Evolutionary conservation across 129 eudicot genomes (phyloP).

Genomic region (Deinandra increscens): DNA sequence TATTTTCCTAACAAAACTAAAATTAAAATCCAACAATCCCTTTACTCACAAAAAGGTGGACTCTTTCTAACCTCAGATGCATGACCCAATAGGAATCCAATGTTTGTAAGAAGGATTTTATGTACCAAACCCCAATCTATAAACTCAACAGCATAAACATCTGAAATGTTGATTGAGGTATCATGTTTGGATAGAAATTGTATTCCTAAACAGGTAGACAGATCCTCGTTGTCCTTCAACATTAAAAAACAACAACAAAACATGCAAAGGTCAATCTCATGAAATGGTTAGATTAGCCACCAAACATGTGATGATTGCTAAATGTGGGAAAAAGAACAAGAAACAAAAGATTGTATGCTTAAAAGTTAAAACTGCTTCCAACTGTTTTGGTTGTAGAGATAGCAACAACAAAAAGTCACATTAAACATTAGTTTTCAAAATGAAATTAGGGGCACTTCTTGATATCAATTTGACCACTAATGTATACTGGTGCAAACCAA

Average conservation of each 20-base stretch:
- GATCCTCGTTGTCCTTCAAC: conserved; percentile 45
- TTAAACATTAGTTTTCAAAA: background rate
- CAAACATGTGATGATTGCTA: background rate
- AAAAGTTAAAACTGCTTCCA: no score
- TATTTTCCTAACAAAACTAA: conserved; percentile 8
- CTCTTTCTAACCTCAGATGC: conserved; percentile 55
- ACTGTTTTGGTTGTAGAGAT: no score
- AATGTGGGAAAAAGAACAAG: background rate
- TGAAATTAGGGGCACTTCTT: background rate
- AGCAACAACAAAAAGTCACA: no score
- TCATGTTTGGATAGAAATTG: conserved; percentile 43
- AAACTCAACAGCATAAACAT: conserved; percentile 74
- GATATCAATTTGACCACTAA: background rate
- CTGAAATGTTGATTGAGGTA: conserved; percentile 52
- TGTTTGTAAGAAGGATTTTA: conserved; percentile 47
- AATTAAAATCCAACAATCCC: background rate
- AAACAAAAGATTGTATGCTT: no score
- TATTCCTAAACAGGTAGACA: conserved; percentile 55
- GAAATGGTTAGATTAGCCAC: conserved; percentile 2
- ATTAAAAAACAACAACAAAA: conserved; percentile 6
- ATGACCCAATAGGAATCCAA: conserved; percentile 51
- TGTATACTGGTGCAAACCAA: background rate
- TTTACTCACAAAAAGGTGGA: background rate
- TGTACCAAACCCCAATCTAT: conserved; percentile 63
- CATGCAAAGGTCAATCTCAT: conserved; percentile 20